Conservation (phyloP, 2,329 filamentous ascomycete genomes). For the Claviceps monticola region DNA sequence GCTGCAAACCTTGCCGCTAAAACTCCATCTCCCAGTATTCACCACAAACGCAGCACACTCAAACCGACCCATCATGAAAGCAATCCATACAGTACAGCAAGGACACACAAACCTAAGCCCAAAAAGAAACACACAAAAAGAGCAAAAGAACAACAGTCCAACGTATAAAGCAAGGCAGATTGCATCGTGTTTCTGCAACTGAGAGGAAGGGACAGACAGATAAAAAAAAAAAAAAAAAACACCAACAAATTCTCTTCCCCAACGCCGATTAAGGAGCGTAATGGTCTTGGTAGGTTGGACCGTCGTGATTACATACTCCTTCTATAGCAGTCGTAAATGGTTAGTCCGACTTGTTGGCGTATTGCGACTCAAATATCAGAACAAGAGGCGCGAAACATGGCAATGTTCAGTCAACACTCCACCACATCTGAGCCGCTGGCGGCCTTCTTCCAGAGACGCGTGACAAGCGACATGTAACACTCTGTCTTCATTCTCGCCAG, state of each 20-base stretch:
- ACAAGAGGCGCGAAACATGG: neutral
- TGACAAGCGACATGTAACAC: neutral
- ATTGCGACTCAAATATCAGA: neutral
- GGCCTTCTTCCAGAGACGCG: neutral
- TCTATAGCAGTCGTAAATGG: neutral
- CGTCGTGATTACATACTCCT: slow-evolving; percentile 26
- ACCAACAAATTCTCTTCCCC: slow-evolving; percentile 14
- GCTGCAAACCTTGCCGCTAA: no score
- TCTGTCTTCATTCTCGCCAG: neutral
- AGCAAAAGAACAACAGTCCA: neutral
- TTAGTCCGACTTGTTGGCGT: no score
- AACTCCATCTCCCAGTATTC: no score
- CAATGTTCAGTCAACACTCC: neutral
- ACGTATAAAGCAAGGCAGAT: neutral
- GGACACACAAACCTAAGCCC: neutral
- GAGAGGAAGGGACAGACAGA: neutral
- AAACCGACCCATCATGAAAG: no score
- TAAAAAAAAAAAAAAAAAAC: slow-evolving; percentile 9
- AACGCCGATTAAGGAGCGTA: slow-evolving; percentile 26
- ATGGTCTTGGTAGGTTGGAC: slow-evolving; percentile 17
- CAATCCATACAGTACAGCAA: no score
- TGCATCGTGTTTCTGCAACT: no score
- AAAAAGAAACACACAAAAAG: neutral
- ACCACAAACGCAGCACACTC: no score
- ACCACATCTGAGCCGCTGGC: neutral